Evolutionary conservation across 2,329 filamentous ascomycete genomes (phyloP), one percentile per base, ranked within the genome.

Genomic region (Stemphylium beticola): DNA sequence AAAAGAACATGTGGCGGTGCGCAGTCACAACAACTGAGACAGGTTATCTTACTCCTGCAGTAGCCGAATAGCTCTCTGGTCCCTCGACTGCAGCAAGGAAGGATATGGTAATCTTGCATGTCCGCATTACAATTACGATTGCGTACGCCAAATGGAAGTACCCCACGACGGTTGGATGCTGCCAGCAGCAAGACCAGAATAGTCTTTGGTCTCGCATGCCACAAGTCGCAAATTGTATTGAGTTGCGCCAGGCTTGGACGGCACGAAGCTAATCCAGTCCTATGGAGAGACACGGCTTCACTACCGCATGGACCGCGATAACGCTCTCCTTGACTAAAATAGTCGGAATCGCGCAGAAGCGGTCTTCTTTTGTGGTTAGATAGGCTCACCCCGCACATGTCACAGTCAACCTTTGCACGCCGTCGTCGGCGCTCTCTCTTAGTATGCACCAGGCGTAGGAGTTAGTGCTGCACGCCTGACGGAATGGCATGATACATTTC

Each of bases 311-410:
- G 37, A 42, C 29, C 20, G 41, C 22, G 47, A 51, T 36, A 46
- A 33, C 31, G 38, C 38, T 39, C n/a, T 39, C 53, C 59, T 57
- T 51, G 55, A 54, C 57, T 57, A 64, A 60, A 52, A 52, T 62
- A 64, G 55, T 47, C 40, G 38, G 31, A 36, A 49, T 48, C n/a
- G 39, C 37, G 32, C 26, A 29, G 34, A 41, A 39, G 49, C 33
- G 49, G 31, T 57, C 49, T 48, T 51, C 46, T 40, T 46, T 41
- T 36, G 31, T 38, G 43, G 42, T 26, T 26, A 32, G 42, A 26
- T 26, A 29, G 47, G 36, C 49, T 52, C 34, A 53, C 65, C 58
- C 62, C 62, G 61, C 67, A 60, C 53, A 59, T 49, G 45, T 45
- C 32, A 55, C 26, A 36, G 29, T 47, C 29, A 34, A 32, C 39